Conservation (phyloP, 1,139 yeast species). For the Candida sanyaensis region DNA sequence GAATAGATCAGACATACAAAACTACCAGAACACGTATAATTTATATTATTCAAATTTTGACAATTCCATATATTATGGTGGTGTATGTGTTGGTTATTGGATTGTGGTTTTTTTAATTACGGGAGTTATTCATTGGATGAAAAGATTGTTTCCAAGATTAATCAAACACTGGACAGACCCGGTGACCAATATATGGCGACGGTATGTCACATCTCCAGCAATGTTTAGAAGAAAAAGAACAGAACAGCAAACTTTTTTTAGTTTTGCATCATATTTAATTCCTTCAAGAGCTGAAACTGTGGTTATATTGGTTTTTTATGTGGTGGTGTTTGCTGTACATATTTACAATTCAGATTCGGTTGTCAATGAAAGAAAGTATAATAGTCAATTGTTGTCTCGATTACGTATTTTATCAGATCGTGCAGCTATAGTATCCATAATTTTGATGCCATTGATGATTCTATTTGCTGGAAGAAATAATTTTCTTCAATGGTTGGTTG, state of each 20-base stretch:
- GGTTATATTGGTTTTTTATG: conserved; percentile 36
- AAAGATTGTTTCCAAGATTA: conserved; percentile 26
- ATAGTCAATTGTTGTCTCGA: conserved; percentile 19
- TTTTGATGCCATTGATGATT: conserved; percentile 50
- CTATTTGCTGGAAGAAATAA: conserved; percentile 66
- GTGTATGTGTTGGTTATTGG: conserved; percentile 53
- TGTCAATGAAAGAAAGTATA: conserved; percentile 27
- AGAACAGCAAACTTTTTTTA: conserved; percentile 21
- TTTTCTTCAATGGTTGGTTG: conserved; percentile 54
- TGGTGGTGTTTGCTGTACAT: conserved; percentile 40
- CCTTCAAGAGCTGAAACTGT: conserved; percentile 30
- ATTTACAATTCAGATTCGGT: conserved; percentile 22
- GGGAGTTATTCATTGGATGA: conserved; percentile 43
- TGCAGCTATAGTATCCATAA: conserved; percentile 31
- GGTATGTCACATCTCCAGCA: conserved; percentile 34
- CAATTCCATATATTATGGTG: conserved; percentile 48
- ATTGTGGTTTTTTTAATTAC: conserved; percentile 41
- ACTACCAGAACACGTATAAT: conserved; percentile 24
- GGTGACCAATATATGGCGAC: conserved; percentile 26
- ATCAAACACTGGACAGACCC: conserved; percentile 23
- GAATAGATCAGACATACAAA: conserved; percentile 14
- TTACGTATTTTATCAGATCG: conserved; percentile 33
- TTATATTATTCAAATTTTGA: conserved; percentile 35
- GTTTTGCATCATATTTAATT: conserved; percentile 23
- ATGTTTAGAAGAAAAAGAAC: conserved; percentile 23